Conservation (phyloP, 2,329 filamentous ascomycete species). For the Bisporella sp. region DNA sequence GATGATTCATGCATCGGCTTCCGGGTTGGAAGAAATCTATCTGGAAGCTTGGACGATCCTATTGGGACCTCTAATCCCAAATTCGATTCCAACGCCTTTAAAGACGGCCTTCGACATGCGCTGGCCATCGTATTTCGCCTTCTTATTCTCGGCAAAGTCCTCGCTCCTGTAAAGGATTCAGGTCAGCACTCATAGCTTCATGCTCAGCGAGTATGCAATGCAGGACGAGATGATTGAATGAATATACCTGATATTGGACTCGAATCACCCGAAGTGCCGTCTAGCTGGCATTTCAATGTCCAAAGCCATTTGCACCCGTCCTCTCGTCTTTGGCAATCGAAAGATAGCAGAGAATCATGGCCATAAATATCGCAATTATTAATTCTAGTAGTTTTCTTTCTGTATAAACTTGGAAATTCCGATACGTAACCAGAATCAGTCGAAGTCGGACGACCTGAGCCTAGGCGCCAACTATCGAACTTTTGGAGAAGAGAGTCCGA, state of each 20-base stretch:
- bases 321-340: not conserved
- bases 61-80: conserved; percentile 10
- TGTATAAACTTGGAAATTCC: too few relatives aligned
- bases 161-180: not conserved
- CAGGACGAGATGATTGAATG: not conserved
- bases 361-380: too few relatives aligned
- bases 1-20: conserved; percentile 27
- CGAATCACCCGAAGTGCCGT: not conserved
- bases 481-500: not conserved
- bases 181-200: not conserved
- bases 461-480: not conserved
- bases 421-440: too few relatives aligned
- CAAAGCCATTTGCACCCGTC: not conserved
- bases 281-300: not conserved
- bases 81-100: conserved; percentile 12
- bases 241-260: not conserved
- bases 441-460: not conserved
- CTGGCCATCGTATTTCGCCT: not conserved
- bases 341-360: too few relatives aligned
- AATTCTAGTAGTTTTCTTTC: too few relatives aligned
- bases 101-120: conserved; percentile 11
- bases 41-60: conserved; percentile 32
- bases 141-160: not conserved
- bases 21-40: conserved; percentile 48
- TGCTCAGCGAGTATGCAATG: too few relatives aligned